Conservation (phyloP, 2,329 filamentous ascomycete genomes). For the Verticillium zaregamsianum region DNA sequence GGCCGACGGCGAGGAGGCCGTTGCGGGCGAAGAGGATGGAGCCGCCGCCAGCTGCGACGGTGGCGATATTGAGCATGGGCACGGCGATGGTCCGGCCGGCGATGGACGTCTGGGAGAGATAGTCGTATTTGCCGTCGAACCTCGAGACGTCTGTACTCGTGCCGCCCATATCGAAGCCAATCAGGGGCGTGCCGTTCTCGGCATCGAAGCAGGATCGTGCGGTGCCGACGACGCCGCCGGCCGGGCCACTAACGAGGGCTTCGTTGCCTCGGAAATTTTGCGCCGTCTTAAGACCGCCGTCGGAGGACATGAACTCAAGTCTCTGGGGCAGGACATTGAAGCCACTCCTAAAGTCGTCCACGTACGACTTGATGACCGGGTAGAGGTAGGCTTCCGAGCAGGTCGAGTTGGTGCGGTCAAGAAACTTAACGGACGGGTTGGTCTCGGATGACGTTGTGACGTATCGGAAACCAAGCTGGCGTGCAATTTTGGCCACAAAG, state of each 20-base stretch:
- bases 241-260: slow-evolving; percentile 64
- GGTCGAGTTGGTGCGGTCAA: slow-evolving; percentile 62
- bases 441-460: slow-evolving; percentile 63
- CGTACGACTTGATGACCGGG: slow-evolving; percentile 65
- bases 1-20: slow-evolving; percentile 67
- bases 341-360: slow-evolving; percentile 59
- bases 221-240: slow-evolving; percentile 69
- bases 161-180: slow-evolving; percentile 45
- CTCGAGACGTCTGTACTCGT: slow-evolving; percentile 69
- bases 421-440: slow-evolving; percentile 69
- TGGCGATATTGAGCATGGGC: slow-evolving; percentile 72
- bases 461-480: slow-evolving; percentile 61
- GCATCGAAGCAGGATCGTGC: slow-evolving; percentile 65
- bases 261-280: slow-evolving; percentile 58
- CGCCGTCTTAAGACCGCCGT: slow-evolving; percentile 42
- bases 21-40: slow-evolving; percentile 61
- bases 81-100: slow-evolving; percentile 68
- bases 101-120: slow-evolving; percentile 69
- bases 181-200: slow-evolving; percentile 61
- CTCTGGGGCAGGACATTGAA: slow-evolving; percentile 56
- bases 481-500: slow-evolving; percentile 28
- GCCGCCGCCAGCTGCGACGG: slow-evolving; percentile 52
- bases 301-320: slow-evolving; percentile 65
- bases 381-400: slow-evolving; percentile 71
- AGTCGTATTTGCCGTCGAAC: slow-evolving; percentile 65